Evolutionary conservation across 805 yeast species (phyloP).

Genomic region (Alloascoidea africana): DNA sequence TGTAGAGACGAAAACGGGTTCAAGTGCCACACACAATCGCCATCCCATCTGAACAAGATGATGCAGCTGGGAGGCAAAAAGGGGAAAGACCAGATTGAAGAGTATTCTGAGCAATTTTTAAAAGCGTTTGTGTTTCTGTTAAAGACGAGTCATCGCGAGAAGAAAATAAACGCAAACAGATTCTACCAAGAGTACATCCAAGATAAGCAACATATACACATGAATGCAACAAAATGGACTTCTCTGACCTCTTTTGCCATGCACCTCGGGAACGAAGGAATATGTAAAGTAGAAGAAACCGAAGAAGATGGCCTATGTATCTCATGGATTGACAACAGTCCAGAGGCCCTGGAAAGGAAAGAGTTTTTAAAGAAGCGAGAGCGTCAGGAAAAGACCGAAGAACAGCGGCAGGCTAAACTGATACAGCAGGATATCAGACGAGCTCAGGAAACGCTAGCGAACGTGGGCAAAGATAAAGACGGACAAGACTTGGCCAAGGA

Average conservation of each 20-base stretch:
- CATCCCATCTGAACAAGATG: constrained; percentile 53
- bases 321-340: constrained; percentile 39
- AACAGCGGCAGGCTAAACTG: constrained; percentile 24
- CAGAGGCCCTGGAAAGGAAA: constrained; percentile 27
- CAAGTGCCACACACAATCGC: constrained; percentile 77
- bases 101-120: constrained; percentile 45
- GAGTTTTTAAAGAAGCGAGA: constrained; percentile 22
- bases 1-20: constrained; percentile 95
- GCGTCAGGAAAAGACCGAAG: constrained; percentile 25
- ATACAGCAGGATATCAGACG: constrained; percentile 38
- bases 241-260: constrained; percentile 55
- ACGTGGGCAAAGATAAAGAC: constrained; percentile 3
- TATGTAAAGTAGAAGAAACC: constrained; percentile 31
- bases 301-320: constrained; percentile 26
- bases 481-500: too few relatives aligned
- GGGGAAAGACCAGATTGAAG: constrained; percentile 27
- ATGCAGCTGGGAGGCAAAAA: constrained; percentile 29
- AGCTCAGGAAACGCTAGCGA: constrained; percentile 23
- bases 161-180: constrained; percentile 61
- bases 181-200: constrained; percentile 84
- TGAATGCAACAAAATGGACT: constrained; percentile 78
- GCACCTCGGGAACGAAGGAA: constrained; percentile 39
- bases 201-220: constrained; percentile 73
- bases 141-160: constrained; percentile 64
- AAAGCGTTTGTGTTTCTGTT: constrained; percentile 49